A percentile compares a stretch with the other conserved stretches of the same genome.
Conservation (phyloP, 495 filamentous ascomycete genomes). For the Aspergillus bertholletiae region DNA sequence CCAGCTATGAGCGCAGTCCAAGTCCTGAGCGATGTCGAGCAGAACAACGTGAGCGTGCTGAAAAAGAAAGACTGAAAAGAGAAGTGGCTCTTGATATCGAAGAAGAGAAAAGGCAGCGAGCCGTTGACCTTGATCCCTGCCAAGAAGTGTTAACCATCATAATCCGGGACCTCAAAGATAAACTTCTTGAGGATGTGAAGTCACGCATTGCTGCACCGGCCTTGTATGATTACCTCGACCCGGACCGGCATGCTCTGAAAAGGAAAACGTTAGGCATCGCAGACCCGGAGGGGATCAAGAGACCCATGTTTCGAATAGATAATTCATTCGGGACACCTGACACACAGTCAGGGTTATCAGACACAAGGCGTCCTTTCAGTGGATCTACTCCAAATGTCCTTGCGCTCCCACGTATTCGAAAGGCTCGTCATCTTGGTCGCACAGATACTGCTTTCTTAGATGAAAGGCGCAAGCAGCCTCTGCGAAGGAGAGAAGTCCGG, state of each 20-base stretch:
- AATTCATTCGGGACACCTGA: conserved; percentile 63
- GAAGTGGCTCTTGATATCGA: conserved; percentile 77
- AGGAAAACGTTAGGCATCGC: conserved; percentile 73
- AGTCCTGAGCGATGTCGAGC: conserved; percentile 48
- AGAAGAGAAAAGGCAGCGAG: conserved; percentile 80
- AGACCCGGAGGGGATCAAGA: conserved; percentile 57
- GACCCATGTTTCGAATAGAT: conserved; percentile 49
- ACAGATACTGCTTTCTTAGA: conserved; percentile 70
- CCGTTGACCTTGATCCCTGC: conserved; percentile 82
- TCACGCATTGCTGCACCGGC: conserved; percentile 75
- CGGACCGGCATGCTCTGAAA: conserved; percentile 69
- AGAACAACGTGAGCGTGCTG: conserved; percentile 54
- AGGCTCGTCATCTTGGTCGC: conserved; percentile 56
- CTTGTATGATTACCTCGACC: conserved; percentile 82
- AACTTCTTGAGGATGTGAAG: conserved; percentile 81
- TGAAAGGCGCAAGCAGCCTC: conserved; percentile 61
- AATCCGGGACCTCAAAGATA: conserved; percentile 74
- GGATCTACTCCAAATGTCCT: conserved; percentile 54
- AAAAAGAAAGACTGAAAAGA: conserved; percentile 53
- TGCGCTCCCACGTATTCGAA: conserved; percentile 68
- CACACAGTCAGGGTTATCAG: conserved; percentile 45
- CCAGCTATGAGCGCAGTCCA: conserved; percentile 60
- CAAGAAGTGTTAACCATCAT: conserved; percentile 73
- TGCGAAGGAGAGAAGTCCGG: conserved; percentile 49
- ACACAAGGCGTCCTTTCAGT: conserved; percentile 27